Conservation (phyloP, 2,329 filamentous ascomycete species). For the Colletotrichum sp. region DNA sequence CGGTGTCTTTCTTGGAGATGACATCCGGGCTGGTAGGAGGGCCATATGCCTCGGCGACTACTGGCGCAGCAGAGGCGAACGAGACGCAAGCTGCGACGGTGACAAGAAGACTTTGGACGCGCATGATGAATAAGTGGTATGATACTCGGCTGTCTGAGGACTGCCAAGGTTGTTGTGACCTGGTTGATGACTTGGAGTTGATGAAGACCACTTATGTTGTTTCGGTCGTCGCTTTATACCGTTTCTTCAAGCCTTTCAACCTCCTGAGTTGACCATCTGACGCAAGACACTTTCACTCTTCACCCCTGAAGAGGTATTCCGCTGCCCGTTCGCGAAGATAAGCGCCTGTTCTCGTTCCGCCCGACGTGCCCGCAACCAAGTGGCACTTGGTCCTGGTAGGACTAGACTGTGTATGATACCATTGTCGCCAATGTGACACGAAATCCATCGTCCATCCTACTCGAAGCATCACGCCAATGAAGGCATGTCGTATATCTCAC, state of each 20-base stretch:
- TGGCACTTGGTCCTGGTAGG: background rate
- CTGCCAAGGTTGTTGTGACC: background rate
- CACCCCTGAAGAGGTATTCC: background rate
- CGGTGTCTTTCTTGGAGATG: background rate
- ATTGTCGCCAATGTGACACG: background rate
- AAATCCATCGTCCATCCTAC: background rate
- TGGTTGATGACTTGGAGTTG: background rate
- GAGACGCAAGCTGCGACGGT: constrained; percentile 3
- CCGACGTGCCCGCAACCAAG: background rate
- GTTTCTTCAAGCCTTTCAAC: background rate
- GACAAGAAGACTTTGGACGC: background rate
- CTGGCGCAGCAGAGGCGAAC: background rate
- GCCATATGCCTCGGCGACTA: background rate
- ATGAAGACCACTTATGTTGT: background rate
- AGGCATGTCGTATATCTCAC: background rate
- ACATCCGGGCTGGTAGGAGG: constrained; percentile 11
- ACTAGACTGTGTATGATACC: background rate
- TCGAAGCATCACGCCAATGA: background rate
- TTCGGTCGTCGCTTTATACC: background rate
- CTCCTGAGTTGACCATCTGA: rapidly evolving
- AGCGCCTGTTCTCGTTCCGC: background rate
- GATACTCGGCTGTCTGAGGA: background rate
- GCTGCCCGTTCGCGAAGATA: background rate
- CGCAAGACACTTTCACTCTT: rapidly evolving
- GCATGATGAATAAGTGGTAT: background rate